Percentiles rank a stretch among this genome's conserved stretches.
Evolutionary conservation across 768 basidiomycete genomes (phyloP).

Genomic region (Auricularia cornea): DNA sequence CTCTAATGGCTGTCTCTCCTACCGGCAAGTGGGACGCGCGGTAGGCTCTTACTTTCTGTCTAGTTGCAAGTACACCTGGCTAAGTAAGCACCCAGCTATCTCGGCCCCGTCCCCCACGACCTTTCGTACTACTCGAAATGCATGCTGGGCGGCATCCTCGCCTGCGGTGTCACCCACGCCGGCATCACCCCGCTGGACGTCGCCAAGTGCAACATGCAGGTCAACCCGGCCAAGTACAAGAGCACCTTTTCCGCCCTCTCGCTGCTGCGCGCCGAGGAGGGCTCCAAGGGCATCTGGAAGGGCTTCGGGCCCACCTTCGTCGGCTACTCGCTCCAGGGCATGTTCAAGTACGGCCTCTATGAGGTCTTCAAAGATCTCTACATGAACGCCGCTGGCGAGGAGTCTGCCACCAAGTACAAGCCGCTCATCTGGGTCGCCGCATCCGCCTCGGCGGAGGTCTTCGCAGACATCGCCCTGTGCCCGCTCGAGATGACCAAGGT

Average conservation of each 20-base stretch:
- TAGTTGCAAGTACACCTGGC: background rate
- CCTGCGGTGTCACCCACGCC: constrained; percentile 83
- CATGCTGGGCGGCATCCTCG: constrained; percentile 80
- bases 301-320: constrained; percentile 89
- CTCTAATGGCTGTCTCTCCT: too few relatives aligned
- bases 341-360: constrained; percentile 98
- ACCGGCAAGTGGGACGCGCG: background rate
- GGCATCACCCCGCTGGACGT: constrained; percentile 84
- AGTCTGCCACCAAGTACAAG: constrained; percentile 71
- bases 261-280: constrained; percentile 70
- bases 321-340: constrained; percentile 92
- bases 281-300: constrained; percentile 83
- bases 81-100: constrained; percentile 32
- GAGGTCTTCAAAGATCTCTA: constrained; percentile 93
- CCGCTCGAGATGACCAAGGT: constrained; percentile 92
- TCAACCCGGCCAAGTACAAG: constrained; percentile 67
- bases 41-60: background rate
- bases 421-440: constrained; percentile 88
- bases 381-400: constrained; percentile 84
- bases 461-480: constrained; percentile 94
- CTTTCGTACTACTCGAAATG: constrained; percentile 71
- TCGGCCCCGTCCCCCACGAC: constrained; percentile 72
- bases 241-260: constrained; percentile 55
- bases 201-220: constrained; percentile 91
- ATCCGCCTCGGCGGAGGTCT: constrained; percentile 90